Evolutionary conservation across 345 rosid species (phyloP), one percentile per base, ranked within the genome.

Genomic region (Dovyalis caffra): DNA sequence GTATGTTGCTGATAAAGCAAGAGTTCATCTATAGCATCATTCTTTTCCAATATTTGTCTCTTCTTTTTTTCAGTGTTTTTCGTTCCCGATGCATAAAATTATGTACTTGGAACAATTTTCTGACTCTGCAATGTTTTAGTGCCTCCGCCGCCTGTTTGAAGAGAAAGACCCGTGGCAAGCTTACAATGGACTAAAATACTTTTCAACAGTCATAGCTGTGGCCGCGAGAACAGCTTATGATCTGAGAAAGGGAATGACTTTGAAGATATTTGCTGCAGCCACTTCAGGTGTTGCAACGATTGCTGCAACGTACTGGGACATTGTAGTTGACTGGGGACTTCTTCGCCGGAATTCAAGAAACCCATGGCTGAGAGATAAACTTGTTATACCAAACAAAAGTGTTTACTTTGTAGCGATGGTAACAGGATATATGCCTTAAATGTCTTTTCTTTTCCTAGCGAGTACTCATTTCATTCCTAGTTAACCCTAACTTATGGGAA

Each of bases 351-450:
- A 86, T 76, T 87, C 97, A 10, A 85, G 62, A 26, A 93, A 93
- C 83, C 88, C 89, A 26, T 93, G 95, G 93, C 80, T 93, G 64
- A 89, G 98, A 81, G 98, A 93, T 63, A 90, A 91, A 77, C 93
- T 93, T 47, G 37, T 85, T 47, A 14, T 91, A 58, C 87, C 88
- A 7, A 58, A 81, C 81, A 86, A 62, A 81, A 81, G 85, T 51
- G 82, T 89, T n/a, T 93, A 93, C 82, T 91, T 77, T 72, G 20
- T 82, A 58, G 98, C 88, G 69, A 91, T 93, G 88, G 97, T 90
- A 84, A 84, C 32, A n/a, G 10, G 56, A 60, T 58, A 25, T 68
- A 71, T 34, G 15, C 8, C 38, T 21, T 3, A 11, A 25, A 43
- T 14, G 18, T 23, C 71, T 65, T 31, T 6, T 18, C 20, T 47